These are phyloP conservation scores for Phenoliferia sp. DNA, from an alignment of 1,284 basidiomycete genomes.

Conservation along the genomic window DNA sequence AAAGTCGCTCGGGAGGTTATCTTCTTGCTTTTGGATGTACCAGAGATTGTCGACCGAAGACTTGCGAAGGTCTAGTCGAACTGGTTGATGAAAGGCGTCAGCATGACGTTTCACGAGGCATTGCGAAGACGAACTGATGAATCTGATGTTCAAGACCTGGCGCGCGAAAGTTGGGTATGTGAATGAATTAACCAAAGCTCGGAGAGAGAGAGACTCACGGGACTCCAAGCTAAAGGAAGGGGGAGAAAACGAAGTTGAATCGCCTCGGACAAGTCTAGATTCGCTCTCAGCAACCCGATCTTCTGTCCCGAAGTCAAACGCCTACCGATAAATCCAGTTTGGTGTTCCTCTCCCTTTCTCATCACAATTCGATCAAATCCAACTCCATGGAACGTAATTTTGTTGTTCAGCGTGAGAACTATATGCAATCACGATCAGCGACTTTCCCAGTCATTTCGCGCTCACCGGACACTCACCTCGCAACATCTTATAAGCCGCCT, in stretches of 20 bases:
- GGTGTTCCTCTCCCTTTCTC: slow-evolving; percentile 14
- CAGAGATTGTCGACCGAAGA: slow-evolving; percentile 12
- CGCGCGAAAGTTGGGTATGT: neutral
- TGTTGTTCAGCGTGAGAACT: slow-evolving; percentile 22
- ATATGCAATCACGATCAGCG: neutral
- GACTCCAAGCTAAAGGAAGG: slow-evolving; percentile 15
- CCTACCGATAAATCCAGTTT: slow-evolving; percentile 7
- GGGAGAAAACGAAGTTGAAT: slow-evolving; percentile 22
- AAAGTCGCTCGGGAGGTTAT: slow-evolving; percentile 24
- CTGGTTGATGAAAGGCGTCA: neutral
- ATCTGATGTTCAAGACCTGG: slow-evolving; percentile 21
- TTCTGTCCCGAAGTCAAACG: neutral
- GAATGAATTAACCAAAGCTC: neutral
- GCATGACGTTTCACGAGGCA: neutral
- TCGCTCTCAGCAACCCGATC: neutral
- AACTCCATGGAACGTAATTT: slow-evolving; percentile 21
- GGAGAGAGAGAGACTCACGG: neutral
- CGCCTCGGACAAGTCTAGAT: slow-evolving; percentile 20
- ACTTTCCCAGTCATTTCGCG: neutral
- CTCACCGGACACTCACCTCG: slow-evolving; percentile 3
- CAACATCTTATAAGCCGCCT: slow-evolving; percentile 27
- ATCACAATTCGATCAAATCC: slow-evolving; percentile 12
- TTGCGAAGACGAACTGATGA: slow-evolving; percentile 5
- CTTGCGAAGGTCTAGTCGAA: slow-evolving; percentile 21
- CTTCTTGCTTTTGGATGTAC: slow-evolving; percentile 27